phyloP scores from a whole-genome alignment of 306 rosid species.

The Fragaria iinumae region DNA sequence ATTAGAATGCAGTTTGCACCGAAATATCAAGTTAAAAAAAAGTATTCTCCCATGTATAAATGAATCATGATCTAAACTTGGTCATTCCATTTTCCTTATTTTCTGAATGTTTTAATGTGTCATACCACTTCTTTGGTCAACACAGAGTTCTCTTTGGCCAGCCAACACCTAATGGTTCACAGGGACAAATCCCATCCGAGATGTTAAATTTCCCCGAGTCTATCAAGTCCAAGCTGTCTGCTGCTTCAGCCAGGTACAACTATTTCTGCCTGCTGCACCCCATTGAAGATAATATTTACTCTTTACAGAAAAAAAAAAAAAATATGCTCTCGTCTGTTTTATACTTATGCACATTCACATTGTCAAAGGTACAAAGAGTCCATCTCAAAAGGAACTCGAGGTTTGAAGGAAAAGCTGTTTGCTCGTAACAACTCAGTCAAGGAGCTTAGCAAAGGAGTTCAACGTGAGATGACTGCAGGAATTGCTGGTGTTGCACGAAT shows the following conservation, averaged over 20 bases:
- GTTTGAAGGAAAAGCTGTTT: slow-evolving; percentile 83
- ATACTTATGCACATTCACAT: background rate
- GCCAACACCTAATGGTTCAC: slow-evolving; percentile 43
- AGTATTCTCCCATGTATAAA: background rate
- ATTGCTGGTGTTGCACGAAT: slow-evolving; percentile 76
- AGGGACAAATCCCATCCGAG: slow-evolving; percentile 52
- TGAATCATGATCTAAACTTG: background rate
- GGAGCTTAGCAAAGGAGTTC: slow-evolving; percentile 90
- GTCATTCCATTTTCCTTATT: background rate
- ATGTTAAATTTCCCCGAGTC: slow-evolving; percentile 59
- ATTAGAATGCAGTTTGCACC: background rate
- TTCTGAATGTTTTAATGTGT: background rate
- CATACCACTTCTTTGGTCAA: slow-evolving; percentile 16
- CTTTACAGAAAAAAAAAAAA: background rate
- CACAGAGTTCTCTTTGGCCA: slow-evolving; percentile 50
- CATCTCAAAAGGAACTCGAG: slow-evolving; percentile 68
- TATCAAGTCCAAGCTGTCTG: slow-evolving; percentile 71
- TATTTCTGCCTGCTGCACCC: background rate
- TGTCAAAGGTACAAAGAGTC: slow-evolving; percentile 79
- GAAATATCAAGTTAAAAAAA: background rate
- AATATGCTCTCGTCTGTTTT: slow-evolving; percentile 8
- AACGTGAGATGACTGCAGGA: slow-evolving; percentile 93
- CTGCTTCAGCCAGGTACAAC: slow-evolving; percentile 87
- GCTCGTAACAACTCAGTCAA: slow-evolving; percentile 81
- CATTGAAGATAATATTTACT: slow-evolving; percentile 2